Percentiles rank a stretch among this genome's conserved stretches.
Conservation (phyloP, 176 grass and related monocot species). For the Oropetium thomaeum region DNA sequence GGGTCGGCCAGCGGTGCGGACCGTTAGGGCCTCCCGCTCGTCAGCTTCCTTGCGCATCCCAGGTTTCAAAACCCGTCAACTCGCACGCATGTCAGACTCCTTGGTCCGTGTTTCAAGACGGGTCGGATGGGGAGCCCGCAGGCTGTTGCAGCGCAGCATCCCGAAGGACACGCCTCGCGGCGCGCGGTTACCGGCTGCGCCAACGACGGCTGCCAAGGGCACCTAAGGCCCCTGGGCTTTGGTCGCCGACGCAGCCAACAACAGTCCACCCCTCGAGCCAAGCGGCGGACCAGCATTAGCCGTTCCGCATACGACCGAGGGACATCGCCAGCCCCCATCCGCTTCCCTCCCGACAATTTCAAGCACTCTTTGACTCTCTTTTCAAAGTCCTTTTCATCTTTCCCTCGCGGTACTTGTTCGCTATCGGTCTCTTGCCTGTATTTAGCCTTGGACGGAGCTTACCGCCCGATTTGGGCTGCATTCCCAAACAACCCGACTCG, state of each 20-base stretch:
- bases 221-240: too few relatives aligned
- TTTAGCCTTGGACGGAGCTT: conserved; percentile 64
- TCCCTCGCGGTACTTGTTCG: conserved; percentile 70
- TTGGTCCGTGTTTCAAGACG: conserved; percentile 86
- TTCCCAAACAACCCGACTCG: conserved; percentile 61
- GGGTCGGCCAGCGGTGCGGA: conserved; percentile 44
- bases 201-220: too few relatives aligned
- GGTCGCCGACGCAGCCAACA: too few relatives aligned
- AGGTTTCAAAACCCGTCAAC: background rate
- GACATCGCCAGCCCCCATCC: conserved; percentile 71
- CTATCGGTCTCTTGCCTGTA: conserved; percentile 63
- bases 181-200: too few relatives aligned
- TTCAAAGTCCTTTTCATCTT: conserved; percentile 89
- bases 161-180: too few relatives aligned
- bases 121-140: conserved; percentile 54
- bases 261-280: too few relatives aligned
- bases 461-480: conserved; percentile 52
- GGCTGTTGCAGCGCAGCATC: background rate
- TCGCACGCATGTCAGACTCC: conserved; percentile 63
- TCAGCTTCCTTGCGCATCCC: background rate
- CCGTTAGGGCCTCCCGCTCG: background rate
- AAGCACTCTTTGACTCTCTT: conserved; percentile 89
- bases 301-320: too few relatives aligned
- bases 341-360: conserved; percentile 84
- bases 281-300: too few relatives aligned